These are phyloP conservation scores for Phytophthora hibernalis DNA, from an alignment of 352 stramenopile species.

Conservation along the genomic window DNA sequence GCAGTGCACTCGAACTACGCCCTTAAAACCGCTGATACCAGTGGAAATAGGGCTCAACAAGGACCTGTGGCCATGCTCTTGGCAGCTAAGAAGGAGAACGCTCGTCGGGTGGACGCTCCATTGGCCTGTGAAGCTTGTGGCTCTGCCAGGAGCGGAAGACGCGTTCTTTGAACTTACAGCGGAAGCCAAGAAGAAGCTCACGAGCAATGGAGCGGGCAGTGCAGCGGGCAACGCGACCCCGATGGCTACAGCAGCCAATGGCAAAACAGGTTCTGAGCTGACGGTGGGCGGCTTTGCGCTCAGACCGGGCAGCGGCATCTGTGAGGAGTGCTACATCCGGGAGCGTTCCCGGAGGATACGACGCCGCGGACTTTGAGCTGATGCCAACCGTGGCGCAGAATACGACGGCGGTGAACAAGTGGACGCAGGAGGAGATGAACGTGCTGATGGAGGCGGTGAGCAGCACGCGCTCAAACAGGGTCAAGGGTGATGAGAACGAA, in stretches of 20 bases:
- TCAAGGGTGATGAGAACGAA: slow-evolving; percentile 21
- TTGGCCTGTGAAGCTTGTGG: slow-evolving; percentile 66
- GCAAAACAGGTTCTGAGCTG: slow-evolving; percentile 37
- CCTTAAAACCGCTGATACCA: slow-evolving; percentile 22
- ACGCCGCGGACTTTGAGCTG: slow-evolving; percentile 66
- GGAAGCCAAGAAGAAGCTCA: slow-evolving; percentile 67
- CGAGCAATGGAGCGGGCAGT: slow-evolving; percentile 25
- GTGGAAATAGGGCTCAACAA: background rate
- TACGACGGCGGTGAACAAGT: slow-evolving; percentile 23
- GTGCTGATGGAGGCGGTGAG: slow-evolving; percentile 65
- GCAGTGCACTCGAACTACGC: slow-evolving; percentile 68
- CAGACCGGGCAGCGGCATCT: slow-evolving; percentile 68
- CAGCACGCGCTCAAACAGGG: slow-evolving; percentile 24
- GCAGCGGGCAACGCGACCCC: slow-evolving; percentile 8
- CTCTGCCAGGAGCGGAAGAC: slow-evolving; percentile 29
- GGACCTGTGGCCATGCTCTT: slow-evolving; percentile 45
- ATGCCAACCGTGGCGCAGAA: slow-evolving; percentile 33
- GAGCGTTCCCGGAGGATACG: slow-evolving; percentile 69
- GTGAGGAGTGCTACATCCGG: slow-evolving; percentile 72
- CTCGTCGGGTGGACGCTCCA: slow-evolving; percentile 15
- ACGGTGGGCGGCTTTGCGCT: slow-evolving; percentile 52
- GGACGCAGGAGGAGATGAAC: slow-evolving; percentile 55
- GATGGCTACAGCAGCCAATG: slow-evolving; percentile 13
- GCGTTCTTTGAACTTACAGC: slow-evolving; percentile 64
- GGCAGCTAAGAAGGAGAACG: slow-evolving; percentile 34